Conservation (phyloP, 768 basidiomycete species). For the Leccinum ochraceum region DNA sequence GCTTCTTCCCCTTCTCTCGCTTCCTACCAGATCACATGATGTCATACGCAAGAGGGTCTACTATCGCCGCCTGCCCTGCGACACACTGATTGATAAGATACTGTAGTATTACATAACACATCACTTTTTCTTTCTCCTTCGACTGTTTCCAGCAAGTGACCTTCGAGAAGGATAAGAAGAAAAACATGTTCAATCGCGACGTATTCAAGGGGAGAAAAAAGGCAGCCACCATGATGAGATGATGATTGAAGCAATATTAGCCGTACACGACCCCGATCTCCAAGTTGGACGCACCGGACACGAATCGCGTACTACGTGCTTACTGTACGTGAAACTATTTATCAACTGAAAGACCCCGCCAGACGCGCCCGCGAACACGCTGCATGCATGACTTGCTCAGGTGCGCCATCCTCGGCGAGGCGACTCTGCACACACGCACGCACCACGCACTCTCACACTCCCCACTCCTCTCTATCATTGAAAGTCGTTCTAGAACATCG, state of each 20-base stretch:
- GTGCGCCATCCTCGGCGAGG: not conserved
- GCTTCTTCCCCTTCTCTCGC: not conserved
- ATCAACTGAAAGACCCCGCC: not conserved
- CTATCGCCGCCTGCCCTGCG: not conserved
- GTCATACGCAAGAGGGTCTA: not conserved
- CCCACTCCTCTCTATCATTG: not conserved
- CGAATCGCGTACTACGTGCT: not conserved
- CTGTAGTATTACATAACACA: not conserved
- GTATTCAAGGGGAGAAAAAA: not conserved
- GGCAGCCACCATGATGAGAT: not conserved
- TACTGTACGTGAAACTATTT: not conserved
- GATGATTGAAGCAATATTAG: not conserved
- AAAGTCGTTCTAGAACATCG: not conserved
- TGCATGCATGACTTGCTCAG: not conserved
- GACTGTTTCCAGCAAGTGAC: not conserved
- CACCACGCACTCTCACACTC: not conserved
- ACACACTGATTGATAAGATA: not conserved
- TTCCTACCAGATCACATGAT: not conserved
- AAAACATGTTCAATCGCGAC: not conserved
- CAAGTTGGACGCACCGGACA: not conserved
- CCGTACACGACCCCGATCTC: not conserved
- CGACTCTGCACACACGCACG: not conserved
- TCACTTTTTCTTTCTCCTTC: not conserved
- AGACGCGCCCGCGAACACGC: not conserved
- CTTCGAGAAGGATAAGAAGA: not conserved